Base-by-base conservation (phyloP, 129 eudicot genomes). In the Gnaphalium uliginosum region DNA sequence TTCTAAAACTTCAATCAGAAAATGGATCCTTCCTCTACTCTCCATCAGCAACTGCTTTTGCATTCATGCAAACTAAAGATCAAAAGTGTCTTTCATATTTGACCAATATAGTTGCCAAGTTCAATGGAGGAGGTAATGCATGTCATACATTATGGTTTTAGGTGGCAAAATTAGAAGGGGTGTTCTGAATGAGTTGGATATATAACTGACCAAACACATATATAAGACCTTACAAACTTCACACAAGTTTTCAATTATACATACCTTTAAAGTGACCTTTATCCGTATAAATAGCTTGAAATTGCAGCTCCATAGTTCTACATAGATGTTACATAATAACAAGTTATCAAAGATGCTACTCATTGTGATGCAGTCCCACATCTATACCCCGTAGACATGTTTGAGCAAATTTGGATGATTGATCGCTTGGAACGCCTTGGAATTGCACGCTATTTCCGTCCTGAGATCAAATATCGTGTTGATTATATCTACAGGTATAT, bases 331-430 rank as follows among this genome's bases (percentile, higher is more conserved):
- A 27, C 29, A 27, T 27, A 27, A 27, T 60, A 60, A 60, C 30
- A 22, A 60, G 24, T 17, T 61, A 61, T 8, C 0, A 23, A 8
- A 2, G 33, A 61, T 18, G 5, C 39, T 29, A 17, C 7, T n/a
- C 21, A 4, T 62, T 62, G 6, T 62, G 68, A 62, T 62, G 68
- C 75, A 89, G 96, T 81, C 48, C 96, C 96, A 6, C 75, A 76
- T 85, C 84, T 79, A 5, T 87, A 87, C 74, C 96, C 96, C 0
- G 88, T 89, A 48, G 96, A 89, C 81, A 41, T 89, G 66, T 87
- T 89, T 35, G 96, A 87, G 76, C 92, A 75, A 24, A 75, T 85
- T 4, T 89, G 90, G 90, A 80, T 29, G 2, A 87, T 87, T 11
- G 92, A 89, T 69, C 77, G 90, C 0, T 51, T 89, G 41, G 71